phyloP scores from a whole-genome alignment of 2,329 filamentous ascomycete species.

The Colletotrichum coccodes region DNA sequence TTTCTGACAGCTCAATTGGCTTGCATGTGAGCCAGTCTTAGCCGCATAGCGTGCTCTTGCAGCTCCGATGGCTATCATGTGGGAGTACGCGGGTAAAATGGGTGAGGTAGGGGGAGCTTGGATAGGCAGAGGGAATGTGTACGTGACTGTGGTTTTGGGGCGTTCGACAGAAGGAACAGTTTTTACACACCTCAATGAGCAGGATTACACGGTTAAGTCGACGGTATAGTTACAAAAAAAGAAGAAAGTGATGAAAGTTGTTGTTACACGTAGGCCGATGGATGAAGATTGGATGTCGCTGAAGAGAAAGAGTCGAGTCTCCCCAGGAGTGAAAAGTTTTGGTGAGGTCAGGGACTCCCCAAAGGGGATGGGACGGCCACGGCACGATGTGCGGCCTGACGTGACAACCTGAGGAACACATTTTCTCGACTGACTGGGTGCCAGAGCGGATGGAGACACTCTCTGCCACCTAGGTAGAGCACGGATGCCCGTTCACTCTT shows the following conservation, averaged over 20 bases:
- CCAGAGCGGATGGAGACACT: not conserved
- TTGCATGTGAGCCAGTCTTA: constrained; percentile 11
- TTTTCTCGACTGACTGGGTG: not conserved
- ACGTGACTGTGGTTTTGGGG: not conserved
- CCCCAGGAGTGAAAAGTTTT: constrained; percentile 28
- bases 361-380: constrained; percentile 3
- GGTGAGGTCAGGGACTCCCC: constrained; percentile 28
- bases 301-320: constrained; percentile 14
- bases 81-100: not conserved
- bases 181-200: constrained; percentile 29
- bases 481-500: not conserved
- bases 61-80: constrained; percentile 9
- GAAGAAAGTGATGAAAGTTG: constrained; percentile 51
- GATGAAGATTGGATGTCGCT: constrained; percentile 13
- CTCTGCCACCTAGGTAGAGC: not conserved
- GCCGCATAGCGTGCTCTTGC: not conserved
- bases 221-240: constrained; percentile 40
- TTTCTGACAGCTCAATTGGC: constrained; percentile 6
- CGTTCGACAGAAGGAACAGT: constrained; percentile 10
- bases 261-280: constrained; percentile 28
- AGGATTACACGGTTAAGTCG: constrained; percentile 18
- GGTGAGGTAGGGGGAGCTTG: constrained; percentile 2
- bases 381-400: constrained; percentile 11
- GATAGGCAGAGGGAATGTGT: not conserved
- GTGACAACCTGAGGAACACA: constrained; percentile 24